Evolutionary conservation across 192 early-diverging fungal genomes (phyloP), one percentile per base, ranked within the genome.

Genomic region (Coemansia sp.): DNA sequence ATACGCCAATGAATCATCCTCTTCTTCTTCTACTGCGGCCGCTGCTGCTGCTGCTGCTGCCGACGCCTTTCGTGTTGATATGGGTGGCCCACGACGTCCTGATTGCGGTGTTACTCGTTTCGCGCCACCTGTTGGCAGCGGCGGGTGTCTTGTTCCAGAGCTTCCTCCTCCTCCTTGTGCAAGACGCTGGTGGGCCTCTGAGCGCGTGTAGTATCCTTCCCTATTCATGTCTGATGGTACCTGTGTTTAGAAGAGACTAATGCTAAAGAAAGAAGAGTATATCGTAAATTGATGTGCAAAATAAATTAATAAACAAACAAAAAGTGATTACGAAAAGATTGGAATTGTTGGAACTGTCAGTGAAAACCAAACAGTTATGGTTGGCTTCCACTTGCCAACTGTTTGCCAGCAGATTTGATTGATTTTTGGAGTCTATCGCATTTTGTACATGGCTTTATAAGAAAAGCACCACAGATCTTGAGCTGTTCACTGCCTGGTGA

Each of bases 101-200:
- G 63, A 57, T n/a, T 53, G 61, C n/a, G 64, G 60, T 44, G 72
- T 56, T 44, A 54, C 14, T 60, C 60, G 17, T 48, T 37, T 44
- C n/a, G 39, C 58, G 37, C 19, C 57, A 43, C 48, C 46, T 63
- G 46, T 16, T 63, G 46, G n/a, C 10, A 32, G 67, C 48, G 7
- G 57, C 57, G 57, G 57, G 57, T 59, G 39, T 41, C 38, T 59
- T 59, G 57, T 14, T 17, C 51, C 51, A 22, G 51, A 50, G 17
- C 5, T 11, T 5, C 43, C 51, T 19, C 54, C 51, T 19, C 54
- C 42, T 12, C 39, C 16, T 7, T 45, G 65, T 20, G 65, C 54
- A 25, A 45, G 65, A 55, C 65, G 65, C 25, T 67, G 65, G 65
- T 67, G 57, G 14, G 32, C 51, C 43, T 11, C 51, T 32, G 65